Base-by-base conservation (phyloP, 2,329 filamentous ascomycete genomes). In the Botryosphaeria dothidea region DNA sequence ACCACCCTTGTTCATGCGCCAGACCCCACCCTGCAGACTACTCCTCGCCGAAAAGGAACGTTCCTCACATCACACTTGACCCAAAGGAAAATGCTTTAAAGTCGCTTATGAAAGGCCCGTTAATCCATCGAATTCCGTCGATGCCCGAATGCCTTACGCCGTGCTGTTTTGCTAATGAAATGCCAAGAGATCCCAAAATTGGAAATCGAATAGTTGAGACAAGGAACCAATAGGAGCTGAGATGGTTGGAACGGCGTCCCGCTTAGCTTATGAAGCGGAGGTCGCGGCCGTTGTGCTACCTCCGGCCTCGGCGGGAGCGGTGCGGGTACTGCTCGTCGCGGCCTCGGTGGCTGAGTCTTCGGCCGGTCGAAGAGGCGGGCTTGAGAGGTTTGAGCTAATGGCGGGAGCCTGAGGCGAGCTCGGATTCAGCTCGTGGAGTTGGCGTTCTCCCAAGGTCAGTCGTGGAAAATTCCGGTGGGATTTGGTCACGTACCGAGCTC, bases 401-500 rank as follows among this genome's bases (percentile, higher is more conserved):
- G 69, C 68, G 2, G 75, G 76, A 0, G 73, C 74, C 43, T 75
- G 75, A 3, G 73, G 69, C 54, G 68, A 71, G 3, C 69, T 73
- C 4, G 74, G 74, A 36, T 77, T 74, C 51, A 70, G 66, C 2
- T 75, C 74, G 19, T 71, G 66, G 6, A 78, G 67, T 61, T 78
- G 76, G 19, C 75, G 71, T 67, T 78, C 76, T 78, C 52, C 25
- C 29, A 1, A 19, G 43, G 61, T 41, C 9, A 58, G 48, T 21
- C n/a, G 4, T n/a, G 17, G 38, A 25, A 15, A n/a, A 15, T 29
- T 8, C 29, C 4, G 6, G n/a, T 11, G 57, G 71, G 36, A 69
- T 66, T 13, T 41, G 4, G 23, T 7, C 17, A 69, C 82, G 69
- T 79, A 90, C 90, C 90, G 15, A 93, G 79, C 71, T 93, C 90